Base-by-base conservation (phyloP, 306 rosid genomes). In the Dalbergia cultrata region DNA sequence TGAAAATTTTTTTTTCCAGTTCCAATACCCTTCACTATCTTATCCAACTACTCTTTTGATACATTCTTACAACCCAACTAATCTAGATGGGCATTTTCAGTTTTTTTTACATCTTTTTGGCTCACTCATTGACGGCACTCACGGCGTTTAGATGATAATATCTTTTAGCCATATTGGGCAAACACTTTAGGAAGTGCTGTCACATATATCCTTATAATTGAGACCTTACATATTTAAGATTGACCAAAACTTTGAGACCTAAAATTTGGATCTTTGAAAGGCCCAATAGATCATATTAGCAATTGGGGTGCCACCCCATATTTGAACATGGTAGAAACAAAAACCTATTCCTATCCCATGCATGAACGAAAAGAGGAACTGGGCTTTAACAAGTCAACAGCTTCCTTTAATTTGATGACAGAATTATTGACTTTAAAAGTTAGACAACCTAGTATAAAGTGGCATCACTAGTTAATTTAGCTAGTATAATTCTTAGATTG, bases 1-100 rank as follows among this genome's bases (percentile, higher is more conserved):
- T 90, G 21, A 44, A n/a, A n/a, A n/a, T 75, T 61, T 80, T 77
- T 70, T 18, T 47, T 37, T 4, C 2, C 31, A 26, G 73, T 35
- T 18, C 16, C 11, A 45, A 45, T 70, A 31, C 5, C 31, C 31
- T 26, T 26, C 31, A 26, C 31, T 37, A 37, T 37, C 41, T 37
- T 37, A 37, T 7, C 41, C 41, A 37, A 37, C 41, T 37, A 37
- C 7, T 18, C 31, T 78, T 82, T 26, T 26, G 31, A 26, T 26
- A 26, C 31, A 26, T 26, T 26, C 31, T 1, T 26, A 26, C 31
- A 68, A 59, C 63, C 10, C 37, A 67, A 60, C 72, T 18, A 59
- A 69, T 44, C 34, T 45, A n/a, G 35, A 76, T 63, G 2, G 60
- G 47, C 10, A 19, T 7, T 77, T 35, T 39, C 4, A 3, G 0